Base-by-base conservation (phyloP, 768 basidiomycete species). In the Kwoniella dejecticola region DNA sequence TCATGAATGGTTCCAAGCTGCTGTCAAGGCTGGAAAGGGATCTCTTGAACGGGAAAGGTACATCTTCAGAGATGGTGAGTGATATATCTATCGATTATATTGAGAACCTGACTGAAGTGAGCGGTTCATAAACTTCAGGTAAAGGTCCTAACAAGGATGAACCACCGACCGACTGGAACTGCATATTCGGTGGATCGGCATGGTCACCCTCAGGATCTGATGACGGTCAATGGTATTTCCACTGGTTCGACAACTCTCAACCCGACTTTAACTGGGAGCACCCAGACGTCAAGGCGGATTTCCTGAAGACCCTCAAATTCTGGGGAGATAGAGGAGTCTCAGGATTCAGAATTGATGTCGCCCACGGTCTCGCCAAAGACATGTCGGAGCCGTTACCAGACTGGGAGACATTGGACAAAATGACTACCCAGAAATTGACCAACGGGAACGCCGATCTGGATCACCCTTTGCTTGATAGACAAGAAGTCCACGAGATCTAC, bases 1-100 rank as follows among this genome's bases (percentile, higher is more conserved):
- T 29, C 73, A 75, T 47, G 66, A 66, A 6, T 75, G 73, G 73
- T 75, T 75, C 67, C 66, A 75, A 38, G 70, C 56, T 40, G 73
- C 73, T 10, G 31, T 75, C 19, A 66, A 66, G 49, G 52, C 66
- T 31, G 61, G 58, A 7, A 71, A 68, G 31, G 73, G 73, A 1
- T 61, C 57, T 40, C 38, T 52, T 21, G 73, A 60, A 19, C 27
- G 73, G 17, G 57, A 53, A n/a, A 49, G 66, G 21, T 75, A 66
- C 55, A 70, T 71, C 44, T 75, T 75, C 60, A 54, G 64, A 19
- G 73, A 75, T 62, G 73, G 73, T 68, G 29, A 59, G 70, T 63
- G n/a, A 36, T 36, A 36, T n/a, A n/a, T n/a, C n/a, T n/a, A n/a
- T n/a, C n/a, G n/a, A n/a, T n/a, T n/a, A n/a, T n/a, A n/a, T n/a